These are phyloP conservation scores for Avena insularis DNA, from an alignment of 176 grass and related monocot genomes.

Conservation along the genomic window DNA sequence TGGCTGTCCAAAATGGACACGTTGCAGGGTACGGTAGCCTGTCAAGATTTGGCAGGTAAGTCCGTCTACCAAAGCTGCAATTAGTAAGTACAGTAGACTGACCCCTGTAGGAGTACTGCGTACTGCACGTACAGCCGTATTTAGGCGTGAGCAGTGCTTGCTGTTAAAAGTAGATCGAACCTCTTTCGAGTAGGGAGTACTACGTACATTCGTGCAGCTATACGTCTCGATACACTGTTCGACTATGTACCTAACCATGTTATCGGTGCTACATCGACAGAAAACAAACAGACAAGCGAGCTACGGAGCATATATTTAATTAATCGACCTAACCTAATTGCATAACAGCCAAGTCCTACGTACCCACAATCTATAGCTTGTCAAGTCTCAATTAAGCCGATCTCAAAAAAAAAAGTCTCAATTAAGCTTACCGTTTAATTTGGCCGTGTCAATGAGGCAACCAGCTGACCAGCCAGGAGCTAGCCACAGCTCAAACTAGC, in stretches of 20 bases:
- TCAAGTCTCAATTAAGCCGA: neutral
- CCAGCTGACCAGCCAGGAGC: neutral
- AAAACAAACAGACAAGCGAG: neutral
- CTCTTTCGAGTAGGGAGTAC: too few species aligned
- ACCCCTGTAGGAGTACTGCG: too few species aligned
- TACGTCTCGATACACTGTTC: neutral
- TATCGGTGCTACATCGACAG: neutral
- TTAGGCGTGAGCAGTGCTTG: too few species aligned
- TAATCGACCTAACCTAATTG: neutral
- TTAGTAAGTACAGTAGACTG: too few species aligned
- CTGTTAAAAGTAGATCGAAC: too few species aligned
- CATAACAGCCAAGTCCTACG: neutral
- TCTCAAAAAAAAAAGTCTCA: neutral
- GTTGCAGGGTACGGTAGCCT: too few species aligned
- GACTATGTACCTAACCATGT: neutral
- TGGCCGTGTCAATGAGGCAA: neutral
- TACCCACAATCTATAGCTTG: neutral
- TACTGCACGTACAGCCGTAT: too few species aligned
- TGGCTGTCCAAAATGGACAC: too few species aligned
- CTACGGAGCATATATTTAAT: neutral
- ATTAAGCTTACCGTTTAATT: neutral
- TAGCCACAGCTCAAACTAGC: neutral
- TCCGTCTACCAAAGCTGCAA: too few species aligned
- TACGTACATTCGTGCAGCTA: neutral
- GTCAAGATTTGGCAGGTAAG: too few species aligned